Evolutionary conservation across 345 rosid genomes (phyloP), one percentile per base, ranked within the genome.

Genomic region (Kernera saxatilis): DNA sequence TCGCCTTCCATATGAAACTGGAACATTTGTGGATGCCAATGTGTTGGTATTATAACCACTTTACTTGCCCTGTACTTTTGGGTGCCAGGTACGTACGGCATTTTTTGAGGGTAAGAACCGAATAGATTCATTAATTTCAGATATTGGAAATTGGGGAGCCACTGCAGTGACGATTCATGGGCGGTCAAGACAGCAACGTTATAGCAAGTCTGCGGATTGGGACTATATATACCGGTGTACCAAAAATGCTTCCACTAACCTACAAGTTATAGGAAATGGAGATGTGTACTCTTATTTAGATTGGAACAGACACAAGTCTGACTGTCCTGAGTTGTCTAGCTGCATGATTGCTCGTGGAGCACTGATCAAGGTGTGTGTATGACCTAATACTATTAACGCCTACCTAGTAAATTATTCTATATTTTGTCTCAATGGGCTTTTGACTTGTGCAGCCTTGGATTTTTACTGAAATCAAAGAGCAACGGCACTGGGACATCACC

Each of bases 291-390:
- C 97, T 8, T 84, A 83, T 73, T n/a, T 79, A 67, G 98, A 89
- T 74, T 89, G 99, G 99, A 89, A 89, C 77, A 82, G 79, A 63
- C 96, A 80, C 79, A 81, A 72, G 69, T 78, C 84, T 62, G 90
- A 89, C 79, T 87, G 92, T 75, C 89, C 89, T 45, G 79, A 92
- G 82, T 88, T 94, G 58, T 74, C 92, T 56, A 73, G 93, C 27
- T 84, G 86, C 85, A 88, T 94, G 96, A 88, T 94, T 84, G 96
- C 98, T 71, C 91, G 98, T 64, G 98, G 98, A 61, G 98, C 93
- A 63, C 69, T 94, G 39, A 78, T 85, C 64, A 94, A 94, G 92
- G 99, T 90, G 19, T 44, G 69, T 56, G 36, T 46, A 51, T 57
- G 41, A 43, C 58, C 41, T 18, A 30, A 22, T 32, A 41, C 15